phyloP scores from a whole-genome alignment of 2,329 filamentous ascomycete species.

The Penicillium palitans region DNA sequence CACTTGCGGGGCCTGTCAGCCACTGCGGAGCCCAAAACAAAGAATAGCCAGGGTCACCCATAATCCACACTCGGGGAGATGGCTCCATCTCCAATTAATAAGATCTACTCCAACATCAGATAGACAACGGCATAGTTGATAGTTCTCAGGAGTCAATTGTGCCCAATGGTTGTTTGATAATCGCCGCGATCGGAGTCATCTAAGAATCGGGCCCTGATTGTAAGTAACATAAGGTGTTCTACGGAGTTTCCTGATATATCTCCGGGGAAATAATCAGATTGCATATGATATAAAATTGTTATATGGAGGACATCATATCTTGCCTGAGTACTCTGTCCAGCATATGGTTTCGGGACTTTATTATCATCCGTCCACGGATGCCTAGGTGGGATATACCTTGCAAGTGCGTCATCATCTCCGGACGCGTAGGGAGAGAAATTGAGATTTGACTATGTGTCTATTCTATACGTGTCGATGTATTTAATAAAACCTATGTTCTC shows the following conservation, averaged over 20 bases:
- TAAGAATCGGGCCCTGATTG: background rate
- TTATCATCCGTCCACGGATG: constrained; percentile 3
- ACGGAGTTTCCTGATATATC: background rate
- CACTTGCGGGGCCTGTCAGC: constrained; percentile 11
- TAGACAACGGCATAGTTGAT: background rate
- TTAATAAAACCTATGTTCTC: background rate
- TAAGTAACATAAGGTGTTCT: background rate
- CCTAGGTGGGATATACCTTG: background rate
- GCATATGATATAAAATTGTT: background rate
- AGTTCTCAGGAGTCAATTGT: background rate
- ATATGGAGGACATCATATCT: background rate
- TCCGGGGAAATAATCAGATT: background rate
- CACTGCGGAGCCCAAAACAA: constrained; percentile 13
- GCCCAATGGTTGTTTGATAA: background rate
- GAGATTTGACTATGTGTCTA: background rate
- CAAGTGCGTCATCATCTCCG: constrained; percentile 5
- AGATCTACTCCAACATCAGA: constrained; percentile 6
- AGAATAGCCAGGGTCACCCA: constrained; percentile 8
- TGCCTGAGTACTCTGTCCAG: background rate
- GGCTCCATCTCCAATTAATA: constrained; percentile 7
- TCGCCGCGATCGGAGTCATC: constrained; percentile 4
- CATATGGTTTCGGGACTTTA: constrained; percentile 2
- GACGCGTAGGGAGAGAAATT: constrained; percentile 2
- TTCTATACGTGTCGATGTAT: background rate
- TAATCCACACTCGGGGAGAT: constrained; percentile 8